These are phyloP conservation scores for Niveomyces coronatus DNA, from an alignment of 2,329 filamentous ascomycete species.

Conservation along the genomic window DNA sequence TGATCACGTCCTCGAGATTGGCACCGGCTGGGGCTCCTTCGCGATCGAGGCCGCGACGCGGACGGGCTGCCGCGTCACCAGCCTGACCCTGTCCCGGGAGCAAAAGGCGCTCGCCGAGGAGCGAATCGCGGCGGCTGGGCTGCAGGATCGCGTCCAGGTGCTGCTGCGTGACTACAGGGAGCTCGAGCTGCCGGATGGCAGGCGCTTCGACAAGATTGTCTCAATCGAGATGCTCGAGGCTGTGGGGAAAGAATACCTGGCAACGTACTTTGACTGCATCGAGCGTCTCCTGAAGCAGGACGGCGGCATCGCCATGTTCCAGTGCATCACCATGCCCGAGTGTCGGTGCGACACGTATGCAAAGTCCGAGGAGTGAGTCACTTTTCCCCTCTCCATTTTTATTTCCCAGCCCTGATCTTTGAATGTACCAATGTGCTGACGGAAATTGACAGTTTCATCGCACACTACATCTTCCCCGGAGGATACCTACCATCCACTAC, in stretches of 20 bases:
- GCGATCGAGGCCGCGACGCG: constrained; percentile 57
- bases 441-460: constrained; percentile 59
- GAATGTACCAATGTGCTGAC: too few relatives aligned
- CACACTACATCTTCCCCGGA: constrained; percentile 70
- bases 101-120: constrained; percentile 59
- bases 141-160: constrained; percentile 51
- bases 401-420: too few relatives aligned
- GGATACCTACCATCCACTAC: constrained; percentile 54
- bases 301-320: constrained; percentile 59
- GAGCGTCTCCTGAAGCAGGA: constrained; percentile 54
- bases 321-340: constrained; percentile 71
- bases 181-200: constrained; percentile 30
- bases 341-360: constrained; percentile 55
- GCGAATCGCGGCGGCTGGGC: constrained; percentile 50
- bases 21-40: constrained; percentile 66
- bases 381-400: too few relatives aligned
- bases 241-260: constrained; percentile 57
- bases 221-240: constrained; percentile 73
- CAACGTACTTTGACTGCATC: constrained; percentile 57
- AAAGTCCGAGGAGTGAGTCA: constrained; percentile 49
- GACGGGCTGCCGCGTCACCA: constrained; percentile 60
- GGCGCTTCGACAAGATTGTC: constrained; percentile 56
- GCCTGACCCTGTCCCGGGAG: constrained; percentile 56
- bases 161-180: constrained; percentile 59
- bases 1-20: constrained; percentile 66